Evolutionary conservation across 208 protist species (phyloP).

Genomic region (Leishmania tarentolae): DNA sequence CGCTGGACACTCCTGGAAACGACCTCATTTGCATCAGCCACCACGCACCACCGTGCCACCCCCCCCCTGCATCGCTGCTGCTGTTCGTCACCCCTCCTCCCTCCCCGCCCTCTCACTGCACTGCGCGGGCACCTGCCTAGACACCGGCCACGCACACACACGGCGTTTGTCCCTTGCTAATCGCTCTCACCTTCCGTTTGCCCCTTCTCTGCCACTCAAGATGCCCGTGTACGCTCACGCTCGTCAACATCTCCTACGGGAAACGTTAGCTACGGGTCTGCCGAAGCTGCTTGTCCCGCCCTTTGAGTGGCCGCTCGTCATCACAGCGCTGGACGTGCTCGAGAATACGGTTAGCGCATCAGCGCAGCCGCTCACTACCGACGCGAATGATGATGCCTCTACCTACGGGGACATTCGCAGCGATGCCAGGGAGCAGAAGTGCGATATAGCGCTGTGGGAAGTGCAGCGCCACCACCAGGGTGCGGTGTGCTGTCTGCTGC

Average conservation of each 20-base stretch:
- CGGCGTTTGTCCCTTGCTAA: background rate
- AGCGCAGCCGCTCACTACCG: too few species aligned
- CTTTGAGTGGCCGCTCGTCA: background rate
- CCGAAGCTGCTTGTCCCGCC: background rate
- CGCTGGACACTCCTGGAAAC: background rate
- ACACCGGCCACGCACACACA: background rate
- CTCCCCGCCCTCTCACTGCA: too few species aligned
- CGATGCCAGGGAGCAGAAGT: background rate
- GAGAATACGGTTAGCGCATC: background rate
- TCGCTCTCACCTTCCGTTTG: background rate
- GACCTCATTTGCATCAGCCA: background rate
- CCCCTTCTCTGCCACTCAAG: background rate
- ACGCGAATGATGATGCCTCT: background rate
- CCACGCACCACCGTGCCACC: background rate
- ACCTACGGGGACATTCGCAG: background rate
- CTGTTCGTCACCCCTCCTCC: too few species aligned
- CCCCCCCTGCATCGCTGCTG: too few species aligned
- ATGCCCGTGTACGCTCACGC: background rate
- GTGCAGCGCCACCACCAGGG: background rate
- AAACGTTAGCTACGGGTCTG: background rate
- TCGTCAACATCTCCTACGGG: background rate
- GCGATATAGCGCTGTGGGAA: background rate
- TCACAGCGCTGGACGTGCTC: background rate
- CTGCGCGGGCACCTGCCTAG: too few species aligned
- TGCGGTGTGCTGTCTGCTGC: background rate